Percentiles rank a stretch among this genome's conserved stretches.
Conservation (phyloP, 192 early-diverging fungal species). For the Rhizophagus clarus region DNA sequence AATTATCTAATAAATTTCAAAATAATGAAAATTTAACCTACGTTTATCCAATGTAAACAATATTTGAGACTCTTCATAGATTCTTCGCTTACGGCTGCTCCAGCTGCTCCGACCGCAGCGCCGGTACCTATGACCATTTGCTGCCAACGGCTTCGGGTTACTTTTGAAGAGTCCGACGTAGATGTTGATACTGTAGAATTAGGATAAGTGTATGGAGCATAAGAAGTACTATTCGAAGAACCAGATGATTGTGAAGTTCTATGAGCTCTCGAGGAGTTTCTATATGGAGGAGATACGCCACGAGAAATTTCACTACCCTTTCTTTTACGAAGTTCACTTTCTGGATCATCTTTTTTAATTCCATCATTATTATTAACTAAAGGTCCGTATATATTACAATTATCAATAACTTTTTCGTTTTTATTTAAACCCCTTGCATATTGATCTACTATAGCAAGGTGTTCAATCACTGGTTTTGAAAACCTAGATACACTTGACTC, state of each 20-base stretch:
- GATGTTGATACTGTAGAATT: constrained; percentile 14
- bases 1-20: constrained; percentile 8
- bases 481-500: not conserved
- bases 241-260: constrained; percentile 24
- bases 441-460: not conserved
- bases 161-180: not conserved
- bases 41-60: constrained; percentile 85
- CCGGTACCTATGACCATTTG: constrained; percentile 65
- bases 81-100: constrained; percentile 85
- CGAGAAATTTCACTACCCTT: not conserved
- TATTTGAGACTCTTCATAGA: constrained; percentile 85
- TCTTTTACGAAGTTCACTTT: constrained; percentile 12
- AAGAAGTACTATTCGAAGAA: constrained; percentile 15
- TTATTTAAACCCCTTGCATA: not conserved
- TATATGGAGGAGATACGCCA: not conserved
- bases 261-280: constrained; percentile 9
- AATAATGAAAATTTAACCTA: constrained; percentile 22
- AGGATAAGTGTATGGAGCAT: constrained; percentile 12
- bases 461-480: not conserved
- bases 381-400: not conserved
- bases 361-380: not conserved
- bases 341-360: not conserved
- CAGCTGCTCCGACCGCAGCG: constrained; percentile 64
- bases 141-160: constrained; percentile 52
- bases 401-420: not conserved